These are phyloP conservation scores for Diutina sp. DNA, from an alignment of 1,139 yeast species.

Conservation along the genomic window DNA sequence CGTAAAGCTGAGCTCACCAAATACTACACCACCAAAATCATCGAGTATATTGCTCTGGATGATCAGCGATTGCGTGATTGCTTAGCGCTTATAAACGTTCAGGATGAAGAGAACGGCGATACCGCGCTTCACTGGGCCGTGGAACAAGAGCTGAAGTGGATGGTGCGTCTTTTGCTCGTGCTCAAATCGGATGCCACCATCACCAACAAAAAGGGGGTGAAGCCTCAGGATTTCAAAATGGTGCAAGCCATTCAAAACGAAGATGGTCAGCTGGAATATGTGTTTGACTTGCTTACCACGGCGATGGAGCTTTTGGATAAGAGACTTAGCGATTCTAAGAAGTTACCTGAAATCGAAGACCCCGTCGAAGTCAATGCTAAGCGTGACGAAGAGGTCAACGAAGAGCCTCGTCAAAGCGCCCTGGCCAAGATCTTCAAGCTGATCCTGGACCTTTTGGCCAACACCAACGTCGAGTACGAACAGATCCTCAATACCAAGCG, in stretches of 20 bases:
- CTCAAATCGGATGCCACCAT: conserved; percentile 76
- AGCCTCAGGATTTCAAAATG: conserved; percentile 78
- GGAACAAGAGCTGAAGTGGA: conserved; percentile 69
- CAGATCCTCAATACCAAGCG: conserved; percentile 23
- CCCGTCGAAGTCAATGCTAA: conserved; percentile 3
- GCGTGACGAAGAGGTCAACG: not conserved
- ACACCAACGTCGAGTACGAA: conserved; percentile 30
- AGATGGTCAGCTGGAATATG: not conserved
- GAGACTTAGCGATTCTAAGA: not conserved
- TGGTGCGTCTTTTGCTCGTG: conserved; percentile 68
- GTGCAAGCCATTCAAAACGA: conserved; percentile 6
- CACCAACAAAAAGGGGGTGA: conserved; percentile 73
- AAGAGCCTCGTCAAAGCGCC: not conserved
- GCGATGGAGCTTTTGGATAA: conserved; percentile 4
- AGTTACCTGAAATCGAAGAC: conserved; percentile 1
- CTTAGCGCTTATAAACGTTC: conserved; percentile 10
- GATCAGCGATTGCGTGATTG: not conserved
- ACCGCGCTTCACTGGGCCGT: conserved; percentile 87
- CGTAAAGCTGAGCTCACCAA: conserved; percentile 26
- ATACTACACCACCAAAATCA: conserved; percentile 60
- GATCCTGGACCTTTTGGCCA: conserved; percentile 26
- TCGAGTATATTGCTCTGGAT: conserved; percentile 31
- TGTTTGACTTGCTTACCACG: not conserved
- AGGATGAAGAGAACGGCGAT: conserved; percentile 70
- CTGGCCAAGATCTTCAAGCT: conserved; percentile 21